Percentiles rank a stretch among this genome's conserved stretches.
phyloP scores from a whole-genome alignment of 352 stramenopile species.

The Phytophthora syringae region DNA sequence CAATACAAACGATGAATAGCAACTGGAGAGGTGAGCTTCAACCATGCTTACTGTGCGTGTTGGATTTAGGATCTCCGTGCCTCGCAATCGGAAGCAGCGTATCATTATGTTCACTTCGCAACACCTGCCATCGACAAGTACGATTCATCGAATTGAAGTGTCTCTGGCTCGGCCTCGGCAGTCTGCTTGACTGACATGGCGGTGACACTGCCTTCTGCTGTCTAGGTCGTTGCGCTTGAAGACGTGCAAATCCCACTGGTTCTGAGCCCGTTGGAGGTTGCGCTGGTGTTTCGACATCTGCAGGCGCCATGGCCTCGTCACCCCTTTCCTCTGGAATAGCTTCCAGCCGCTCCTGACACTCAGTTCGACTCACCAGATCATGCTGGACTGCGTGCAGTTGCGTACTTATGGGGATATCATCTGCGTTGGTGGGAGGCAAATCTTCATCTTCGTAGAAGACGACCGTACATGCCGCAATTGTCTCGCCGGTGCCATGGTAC shows the following conservation, averaged over 20 bases:
- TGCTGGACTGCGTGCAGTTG: neutral
- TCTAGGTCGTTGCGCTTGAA: neutral
- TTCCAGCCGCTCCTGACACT: neutral
- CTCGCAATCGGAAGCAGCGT: too few relatives aligned
- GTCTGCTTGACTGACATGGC: neutral
- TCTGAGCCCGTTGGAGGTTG: neutral
- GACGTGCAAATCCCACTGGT: neutral
- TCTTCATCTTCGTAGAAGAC: neutral
- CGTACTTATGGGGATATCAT: neutral
- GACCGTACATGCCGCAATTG: neutral
- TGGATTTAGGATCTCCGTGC: too few relatives aligned
- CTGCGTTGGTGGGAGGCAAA: neutral
- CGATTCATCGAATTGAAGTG: neutral
- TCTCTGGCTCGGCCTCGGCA: neutral
- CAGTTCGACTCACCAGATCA: neutral
- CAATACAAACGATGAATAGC: too few relatives aligned
- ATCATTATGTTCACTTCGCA: too few relatives aligned
- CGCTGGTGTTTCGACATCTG: neutral
- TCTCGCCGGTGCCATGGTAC: neutral
- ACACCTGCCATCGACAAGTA: neutral
- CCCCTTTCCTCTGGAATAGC: constrained; percentile 3
- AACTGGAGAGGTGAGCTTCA: too few relatives aligned
- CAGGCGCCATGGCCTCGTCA: constrained; percentile 1
- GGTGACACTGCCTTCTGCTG: neutral
- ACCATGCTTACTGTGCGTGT: too few relatives aligned